A percentile compares a stretch with the other conserved stretches of the same genome.
phyloP scores from a whole-genome alignment of 805 yeast species.

The Pichia cabralensis region DNA sequence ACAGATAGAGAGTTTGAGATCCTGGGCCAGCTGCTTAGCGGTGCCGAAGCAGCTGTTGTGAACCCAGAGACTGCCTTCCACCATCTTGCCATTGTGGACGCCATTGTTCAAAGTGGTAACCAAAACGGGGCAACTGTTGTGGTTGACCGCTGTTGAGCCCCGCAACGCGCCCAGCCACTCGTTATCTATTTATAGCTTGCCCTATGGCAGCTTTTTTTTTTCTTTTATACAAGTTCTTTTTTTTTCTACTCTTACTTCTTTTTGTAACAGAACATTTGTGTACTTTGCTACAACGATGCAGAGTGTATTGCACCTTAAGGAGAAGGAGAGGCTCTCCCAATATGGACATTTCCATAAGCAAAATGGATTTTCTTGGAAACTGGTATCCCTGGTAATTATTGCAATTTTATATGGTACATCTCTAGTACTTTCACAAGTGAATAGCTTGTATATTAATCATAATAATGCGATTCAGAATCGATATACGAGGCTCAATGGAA shows the following conservation, averaged over 20 bases:
- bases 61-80: constrained; percentile 82
- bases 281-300: constrained; percentile 2
- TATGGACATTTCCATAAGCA: no score
- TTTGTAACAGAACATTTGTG: no score
- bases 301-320: no score
- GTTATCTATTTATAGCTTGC: not conserved
- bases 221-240: not conserved
- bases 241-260: not conserved
- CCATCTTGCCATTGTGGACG: constrained; percentile 85
- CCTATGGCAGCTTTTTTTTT: not conserved
- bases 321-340: no score
- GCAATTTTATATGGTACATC: constrained; percentile 10
- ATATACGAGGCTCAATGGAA: no score
- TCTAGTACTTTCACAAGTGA: constrained; percentile 8
- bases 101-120: constrained; percentile 63
- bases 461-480: no score
- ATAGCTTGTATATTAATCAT: constrained; percentile 4
- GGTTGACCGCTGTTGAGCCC: no score
- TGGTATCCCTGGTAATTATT: constrained; percentile 3
- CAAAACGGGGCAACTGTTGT: constrained; percentile 31
- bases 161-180: no score
- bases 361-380: constrained; percentile 6
- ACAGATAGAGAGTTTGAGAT: constrained; percentile 37
- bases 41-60: constrained; percentile 16
- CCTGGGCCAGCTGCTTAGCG: constrained; percentile 29